Base-by-base conservation (phyloP, 2,329 filamentous ascomycete species). In the Colletotrichum sp. region DNA sequence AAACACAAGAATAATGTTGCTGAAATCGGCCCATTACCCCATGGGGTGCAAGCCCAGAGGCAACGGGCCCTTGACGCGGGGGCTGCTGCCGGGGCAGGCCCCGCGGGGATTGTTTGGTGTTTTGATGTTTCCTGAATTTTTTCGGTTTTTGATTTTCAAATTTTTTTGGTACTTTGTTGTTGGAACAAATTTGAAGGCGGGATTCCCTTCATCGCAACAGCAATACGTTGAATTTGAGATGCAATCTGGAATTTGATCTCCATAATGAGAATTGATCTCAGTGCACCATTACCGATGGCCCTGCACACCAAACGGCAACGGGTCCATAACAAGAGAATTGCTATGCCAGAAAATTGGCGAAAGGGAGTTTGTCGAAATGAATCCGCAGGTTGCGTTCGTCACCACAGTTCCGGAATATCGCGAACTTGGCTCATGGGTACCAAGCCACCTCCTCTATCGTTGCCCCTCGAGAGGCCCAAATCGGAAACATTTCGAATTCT, bases 361-460 rank as follows among this genome's bases (percentile, higher is more conserved):
- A 48, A 48, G 18, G 18, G 18, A 48, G 18, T 48, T 12, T 0
- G 39, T 48, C 9, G 18, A n/a, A 48, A 48, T 7, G 2, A n/a
- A 12, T 12, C 39, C 6, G 18, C 39, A 48, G 39, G 18, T 12
- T 12, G 9, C 18, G 1, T n/a, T 48, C 39, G 39, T 48, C 10
- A n/a, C 39, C 18, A 48, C 5, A 48, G 18, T n/a, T 48, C 18
- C 39, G 9, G 9, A n/a, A 48, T n/a, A 48, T 48, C 5, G 39
- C 39, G 39, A 22, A 48, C 1, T n/a, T 1, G 18, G 39, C 18
- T 48, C 1, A 48, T 48, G 18, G 0, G 1, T n/a, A 12, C 9
- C 39, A 48, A 48, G 39, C 9, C 39, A n/a, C 9, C 18, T 48
- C 9, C 9, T n/a, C 39, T n/a, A 0, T 48, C 39, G 18, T 48